Evolutionary conservation across 2,329 filamentous ascomycete species (phyloP), one percentile per base, ranked within the genome.

Genomic region (Microascus cirrosus): DNA sequence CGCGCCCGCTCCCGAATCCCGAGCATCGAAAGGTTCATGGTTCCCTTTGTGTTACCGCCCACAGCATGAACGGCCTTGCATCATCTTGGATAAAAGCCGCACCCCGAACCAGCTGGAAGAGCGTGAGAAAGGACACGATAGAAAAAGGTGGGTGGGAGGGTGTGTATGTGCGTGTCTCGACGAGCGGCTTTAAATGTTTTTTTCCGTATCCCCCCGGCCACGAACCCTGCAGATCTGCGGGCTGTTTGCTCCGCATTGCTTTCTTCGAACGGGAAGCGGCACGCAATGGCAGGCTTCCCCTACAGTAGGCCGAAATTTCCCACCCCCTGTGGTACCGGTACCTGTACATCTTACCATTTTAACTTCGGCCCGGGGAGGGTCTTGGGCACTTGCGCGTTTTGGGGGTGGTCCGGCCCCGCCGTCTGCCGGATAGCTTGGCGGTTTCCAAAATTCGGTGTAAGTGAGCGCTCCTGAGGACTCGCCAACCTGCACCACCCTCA

Each of bases 391-490:
- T 13, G 36, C 18, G 12, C 18, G n/a, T 22, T 20, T 50, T 8
- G 45, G 45, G 45, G 45, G 45, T 45, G 39, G 39, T 7, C 39
- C 39, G 15, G 15, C 39, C 7, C 45, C 20, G 18, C 45, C 7
- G 22, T 50, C 20, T 22, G 45, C 20, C 45, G 45, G 18, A 22
- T 22, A 20, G n/a, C 45, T 50, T 50, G 45, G 45, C 45, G 28
- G 45, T n/a, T 50, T 11, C 24, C n/a, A 25, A 57, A 57, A 57
- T 57, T 57, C 55, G 55, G 55, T 57, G 55, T 57, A 57, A 57
- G 55, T 57, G 24, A 50, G 45, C 55, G 55, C 48, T 57, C 55
- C 50, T 39, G 55, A 53, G n/a, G 45, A 32, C 48, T 53, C 45
- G 32, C 55, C 28, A 20, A 36, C 48, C 55, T 57, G 55, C 55